Base-by-base conservation (phyloP, 106 monocot genomes). In the Dactylorhiza incarnata region DNA sequence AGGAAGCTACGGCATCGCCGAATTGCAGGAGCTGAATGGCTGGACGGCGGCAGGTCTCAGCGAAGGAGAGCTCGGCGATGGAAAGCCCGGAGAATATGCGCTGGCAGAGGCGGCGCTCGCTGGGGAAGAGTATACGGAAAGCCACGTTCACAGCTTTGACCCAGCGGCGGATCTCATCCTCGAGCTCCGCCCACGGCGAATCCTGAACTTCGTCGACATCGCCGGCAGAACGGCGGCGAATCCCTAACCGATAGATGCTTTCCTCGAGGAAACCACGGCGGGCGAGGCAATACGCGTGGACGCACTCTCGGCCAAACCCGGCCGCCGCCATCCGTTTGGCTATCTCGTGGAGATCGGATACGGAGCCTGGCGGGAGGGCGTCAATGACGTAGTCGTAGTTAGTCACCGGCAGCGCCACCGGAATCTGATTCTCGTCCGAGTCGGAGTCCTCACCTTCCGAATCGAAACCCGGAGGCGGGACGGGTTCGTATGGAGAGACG, bases 31-130 rank as follows among this genome's bases (percentile, higher is more conserved):
- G 78, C 67, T 82, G 82, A 46, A 85, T 61, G 4, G 91, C 88
- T 1, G 83, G 77, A 5, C 79, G 80, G 14, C 87, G 85, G 80
- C 85, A 85, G 9, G 84, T 70, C 45, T 87, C 89, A 7, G 81
- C 78, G 50, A 89, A 89, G 71, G 94, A 82, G 62, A 91, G 86
- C 68, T 94, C 94, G 0, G 90, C 81, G 53, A 79, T 83, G 19
- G 63, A 5, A 49, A 89, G 79, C 7, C 76, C 76, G 69, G 83
- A 61, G 77, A 92, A 89, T 77, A 92, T 77, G 29, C 85, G 84
- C 56, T 85, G 83, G 75, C 85, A 87, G 50, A 89, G 86, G 26
- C 82, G 81, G 73, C 92, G 89, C 87, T 92, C 89, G 76, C 87
- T 87, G 37, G 92, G 92, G 70, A 89, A 83, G 68, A 89, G 81